These are phyloP conservation scores for Candida easanensis DNA, from an alignment of 805 yeast species.

Conservation along the genomic window DNA sequence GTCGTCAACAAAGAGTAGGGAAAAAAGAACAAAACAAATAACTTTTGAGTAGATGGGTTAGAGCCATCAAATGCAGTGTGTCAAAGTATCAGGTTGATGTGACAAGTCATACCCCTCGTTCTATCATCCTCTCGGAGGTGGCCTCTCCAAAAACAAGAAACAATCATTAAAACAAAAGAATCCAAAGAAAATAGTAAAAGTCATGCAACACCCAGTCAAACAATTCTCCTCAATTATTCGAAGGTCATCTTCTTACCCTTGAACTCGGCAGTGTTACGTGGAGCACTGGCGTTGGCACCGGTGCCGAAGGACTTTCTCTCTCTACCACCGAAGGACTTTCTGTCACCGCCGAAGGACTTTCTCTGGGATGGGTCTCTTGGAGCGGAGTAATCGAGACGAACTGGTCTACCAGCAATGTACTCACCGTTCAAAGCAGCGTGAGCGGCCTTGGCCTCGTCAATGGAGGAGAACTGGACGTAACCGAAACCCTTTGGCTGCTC, in stretches of 20 bases:
- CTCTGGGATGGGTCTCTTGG: conserved; percentile 64
- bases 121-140: neutral
- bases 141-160: neutral
- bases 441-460: conserved; percentile 91
- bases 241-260: conserved; percentile 82
- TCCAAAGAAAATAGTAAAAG: neutral
- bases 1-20: neutral
- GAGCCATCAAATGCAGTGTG: neutral
- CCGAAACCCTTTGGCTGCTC: conserved; percentile 99
- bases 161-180: neutral
- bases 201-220: neutral
- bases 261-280: conserved; percentile 60
- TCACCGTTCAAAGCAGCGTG: conserved; percentile 85
- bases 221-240: conserved; percentile 42
- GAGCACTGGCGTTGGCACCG: conserved; percentile 50
- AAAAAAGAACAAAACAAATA: neutral
- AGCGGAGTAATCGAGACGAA: conserved; percentile 91
- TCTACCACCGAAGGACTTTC: conserved; percentile 30
- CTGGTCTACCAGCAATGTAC: conserved; percentile 85
- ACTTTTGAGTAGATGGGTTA: neutral
- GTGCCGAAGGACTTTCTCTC: conserved; percentile 32
- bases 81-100: neutral
- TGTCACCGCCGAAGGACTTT: conserved; percentile 29
- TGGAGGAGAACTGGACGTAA: conserved; percentile 83
- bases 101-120: neutral